Conservation (phyloP, 345 rosid species). For the Zanthoxylum bungeanum region DNA sequence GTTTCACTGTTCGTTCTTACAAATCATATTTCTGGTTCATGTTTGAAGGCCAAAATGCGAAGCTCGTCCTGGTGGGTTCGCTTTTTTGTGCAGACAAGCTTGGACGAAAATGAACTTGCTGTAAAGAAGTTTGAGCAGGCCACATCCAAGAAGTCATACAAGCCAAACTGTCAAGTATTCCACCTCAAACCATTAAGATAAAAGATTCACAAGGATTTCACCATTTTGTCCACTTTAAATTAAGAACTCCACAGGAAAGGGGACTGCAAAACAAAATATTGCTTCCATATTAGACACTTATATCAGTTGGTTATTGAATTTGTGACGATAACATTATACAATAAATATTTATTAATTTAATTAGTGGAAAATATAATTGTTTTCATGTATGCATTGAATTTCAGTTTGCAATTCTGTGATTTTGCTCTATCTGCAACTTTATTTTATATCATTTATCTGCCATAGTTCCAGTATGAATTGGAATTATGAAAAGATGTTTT, state of each 20-base stretch:
- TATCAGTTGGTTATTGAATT: slow-evolving; percentile 8
- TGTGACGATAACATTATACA: slow-evolving; percentile 9
- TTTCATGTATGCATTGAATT: background rate
- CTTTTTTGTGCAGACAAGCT: slow-evolving; percentile 54
- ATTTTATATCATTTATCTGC: background rate
- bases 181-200: slow-evolving; percentile 66
- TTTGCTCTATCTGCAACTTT: background rate
- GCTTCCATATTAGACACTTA: background rate
- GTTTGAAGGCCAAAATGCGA: slow-evolving; percentile 64
- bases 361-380: slow-evolving; percentile 13
- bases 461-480: background rate
- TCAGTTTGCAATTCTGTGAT: background rate
- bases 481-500: background rate
- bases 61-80: slow-evolving; percentile 74
- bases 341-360: slow-evolving; percentile 22
- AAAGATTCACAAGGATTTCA: background rate
- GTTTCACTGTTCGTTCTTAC: background rate
- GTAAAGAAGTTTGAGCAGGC: slow-evolving; percentile 67
- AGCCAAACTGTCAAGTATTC: slow-evolving; percentile 85
- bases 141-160: slow-evolving; percentile 53
- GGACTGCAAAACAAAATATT: background rate
- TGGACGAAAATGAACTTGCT: slow-evolving; percentile 62
- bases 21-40: background rate
- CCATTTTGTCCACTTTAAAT: background rate
- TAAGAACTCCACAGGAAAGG: background rate